Conservation (phyloP, 345 rosid species). For the Psidium friedrichsthalianum region DNA sequence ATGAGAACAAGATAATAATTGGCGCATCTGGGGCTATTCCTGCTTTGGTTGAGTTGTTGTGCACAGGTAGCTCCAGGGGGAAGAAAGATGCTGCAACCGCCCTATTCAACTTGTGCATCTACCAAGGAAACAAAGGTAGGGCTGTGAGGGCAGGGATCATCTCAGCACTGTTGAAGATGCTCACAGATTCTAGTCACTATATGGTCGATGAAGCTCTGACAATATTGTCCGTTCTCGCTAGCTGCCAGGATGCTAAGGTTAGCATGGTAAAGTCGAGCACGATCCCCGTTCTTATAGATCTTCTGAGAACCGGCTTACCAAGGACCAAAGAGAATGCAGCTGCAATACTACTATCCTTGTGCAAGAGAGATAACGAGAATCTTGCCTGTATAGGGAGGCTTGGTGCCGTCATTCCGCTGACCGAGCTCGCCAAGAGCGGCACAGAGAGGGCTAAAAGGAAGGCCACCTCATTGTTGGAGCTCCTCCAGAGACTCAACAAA, state of each 20-base stretch:
- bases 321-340: constrained; percentile 78
- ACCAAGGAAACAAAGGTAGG: constrained; percentile 81
- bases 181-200: constrained; percentile 46
- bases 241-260: constrained; percentile 63
- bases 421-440: constrained; percentile 71
- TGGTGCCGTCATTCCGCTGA: constrained; percentile 72
- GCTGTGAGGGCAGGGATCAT: constrained; percentile 79
- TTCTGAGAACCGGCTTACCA: constrained; percentile 49
- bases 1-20: constrained; percentile 83
- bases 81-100: constrained; percentile 97
- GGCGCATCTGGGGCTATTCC: constrained; percentile 88
- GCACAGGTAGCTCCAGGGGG: constrained; percentile 63
- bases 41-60: constrained; percentile 64
- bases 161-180: constrained; percentile 50
- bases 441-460: constrained; percentile 84
- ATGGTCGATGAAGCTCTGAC: constrained; percentile 81
- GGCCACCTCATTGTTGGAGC: constrained; percentile 72
- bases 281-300: constrained; percentile 53
- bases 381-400: constrained; percentile 58
- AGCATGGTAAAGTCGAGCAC: constrained; percentile 56
- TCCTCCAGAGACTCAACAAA: constrained; percentile 38
- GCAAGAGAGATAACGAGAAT: constrained; percentile 76
- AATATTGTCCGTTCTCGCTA: constrained; percentile 64
- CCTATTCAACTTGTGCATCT: constrained; percentile 76
- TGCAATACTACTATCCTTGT: constrained; percentile 67